Evolutionary conservation across 306 rosid genomes (phyloP).

Genomic region (Lablab purpureus): DNA sequence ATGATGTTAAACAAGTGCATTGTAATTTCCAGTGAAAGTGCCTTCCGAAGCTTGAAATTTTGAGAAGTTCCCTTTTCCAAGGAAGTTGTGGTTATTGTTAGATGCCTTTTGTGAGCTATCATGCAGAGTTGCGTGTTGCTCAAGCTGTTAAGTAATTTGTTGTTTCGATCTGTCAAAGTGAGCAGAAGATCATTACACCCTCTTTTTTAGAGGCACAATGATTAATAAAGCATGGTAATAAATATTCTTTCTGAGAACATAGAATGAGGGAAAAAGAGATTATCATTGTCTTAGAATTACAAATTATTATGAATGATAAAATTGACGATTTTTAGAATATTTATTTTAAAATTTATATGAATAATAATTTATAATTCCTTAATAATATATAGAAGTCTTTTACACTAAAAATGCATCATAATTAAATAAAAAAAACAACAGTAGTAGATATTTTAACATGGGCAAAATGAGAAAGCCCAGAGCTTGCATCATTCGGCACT

Average conservation of each 20-base stretch:
- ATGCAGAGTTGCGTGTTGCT: neutral
- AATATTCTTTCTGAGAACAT: neutral
- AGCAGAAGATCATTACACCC: neutral
- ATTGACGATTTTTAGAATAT: too few species aligned
- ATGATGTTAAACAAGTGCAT: slow-evolving; percentile 6
- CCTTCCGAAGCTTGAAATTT: neutral
- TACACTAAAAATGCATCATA: too few species aligned
- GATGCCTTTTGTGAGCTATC: slow-evolving; percentile 14
- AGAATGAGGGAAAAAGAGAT: too few species aligned
- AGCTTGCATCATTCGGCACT: neutral
- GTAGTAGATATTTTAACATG: neutral
- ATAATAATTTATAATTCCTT: too few species aligned
- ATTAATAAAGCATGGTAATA: slow-evolving; percentile 8
- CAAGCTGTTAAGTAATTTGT: neutral
- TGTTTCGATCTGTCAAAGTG: slow-evolving; percentile 1
- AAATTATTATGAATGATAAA: too few species aligned
- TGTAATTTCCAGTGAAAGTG: neutral
- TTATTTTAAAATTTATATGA: too few species aligned
- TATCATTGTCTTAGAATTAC: too few species aligned
- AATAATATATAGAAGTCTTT: too few species aligned
- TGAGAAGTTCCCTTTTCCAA: neutral
- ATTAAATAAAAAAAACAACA: too few species aligned
- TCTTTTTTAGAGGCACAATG: neutral
- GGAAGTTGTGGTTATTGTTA: slow-evolving; percentile 4
- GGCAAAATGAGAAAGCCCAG: neutral